Evolutionary conservation across 2,329 filamentous ascomycete species (phyloP), one percentile per base, ranked within the genome.

Genomic region (Gyromitra esculenta): DNA sequence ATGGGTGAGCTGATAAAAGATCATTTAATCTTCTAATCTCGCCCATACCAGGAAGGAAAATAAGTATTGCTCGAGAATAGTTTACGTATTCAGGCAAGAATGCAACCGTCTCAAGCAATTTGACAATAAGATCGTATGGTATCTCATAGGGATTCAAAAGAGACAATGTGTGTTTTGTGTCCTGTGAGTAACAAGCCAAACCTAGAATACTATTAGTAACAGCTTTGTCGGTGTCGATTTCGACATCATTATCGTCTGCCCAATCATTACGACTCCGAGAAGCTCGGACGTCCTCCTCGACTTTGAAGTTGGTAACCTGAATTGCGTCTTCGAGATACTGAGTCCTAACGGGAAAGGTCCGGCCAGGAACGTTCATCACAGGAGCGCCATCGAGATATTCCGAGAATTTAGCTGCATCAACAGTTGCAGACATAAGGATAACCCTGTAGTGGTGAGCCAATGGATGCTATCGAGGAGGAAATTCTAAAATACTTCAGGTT

Each of bases 391-490:
- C 90, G 1, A 99, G 88, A 82, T 98, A 99, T 9, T 89, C 89
- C 0, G 96, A 97, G 82, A 99, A 97, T 15, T 91, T 90, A 76
- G 95, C 91, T 0, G 96, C 93, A 83, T 99, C 93, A 6, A 99
- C 93, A 0, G 96, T 99, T 9, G 96, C 96, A 79, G 95, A 98
- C 96, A 99, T 99, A 62, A 99, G 87, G 48, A 99, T 88, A 21
- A 99, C 91, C 62, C 78, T 79, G 31, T 50, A 64, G 9, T 60
- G 8, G 59, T 77, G 25, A 65, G 64, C 62, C 52, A 48, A 56
- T 11, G 45, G 50, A 41, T 8, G 1, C 7, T 13, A 41, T 25
- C 3, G 5, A 8, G 8, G 9, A 35, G 25, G n/a, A 35, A n/a
- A 2, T 7, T 13, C 5, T 0, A 50, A 75, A 56, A 60, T 75